Conservation (phyloP, 176 grass and related monocot genomes). For the Oryza longistaminata region DNA sequence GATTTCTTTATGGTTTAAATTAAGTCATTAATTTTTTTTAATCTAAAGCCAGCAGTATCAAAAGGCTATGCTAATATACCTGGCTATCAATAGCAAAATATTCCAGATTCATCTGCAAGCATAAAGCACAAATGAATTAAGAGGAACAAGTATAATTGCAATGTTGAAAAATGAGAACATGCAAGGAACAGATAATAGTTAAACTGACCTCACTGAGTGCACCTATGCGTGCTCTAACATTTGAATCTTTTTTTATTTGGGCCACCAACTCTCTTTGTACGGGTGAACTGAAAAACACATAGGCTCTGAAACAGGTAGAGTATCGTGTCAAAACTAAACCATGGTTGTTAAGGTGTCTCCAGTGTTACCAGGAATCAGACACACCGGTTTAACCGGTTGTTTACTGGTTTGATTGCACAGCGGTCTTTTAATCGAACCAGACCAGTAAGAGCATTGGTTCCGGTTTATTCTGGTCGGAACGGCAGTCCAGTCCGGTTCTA, state of each 20-base stretch:
- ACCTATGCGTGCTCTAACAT: slow-evolving; percentile 61
- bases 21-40: not conserved
- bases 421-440: too few relatives aligned
- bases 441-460: too few relatives aligned
- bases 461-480: too few relatives aligned
- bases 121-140: slow-evolving; percentile 25
- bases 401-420: too few relatives aligned
- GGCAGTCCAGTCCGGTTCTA: too few relatives aligned
- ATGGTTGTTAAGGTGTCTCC: too few relatives aligned
- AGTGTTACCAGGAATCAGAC: too few relatives aligned
- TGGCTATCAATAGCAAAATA: slow-evolving; percentile 86
- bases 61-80: slow-evolving; percentile 43
- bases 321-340: slow-evolving; percentile 20
- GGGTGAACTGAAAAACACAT: slow-evolving; percentile 86
- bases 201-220: slow-evolving; percentile 76
- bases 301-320: slow-evolving; percentile 48
- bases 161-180: not conserved
- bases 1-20: not conserved
- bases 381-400: too few relatives aligned
- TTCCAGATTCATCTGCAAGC: slow-evolving; percentile 86
- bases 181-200: slow-evolving; percentile 22
- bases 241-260: slow-evolving; percentile 63
- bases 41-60: too few relatives aligned
- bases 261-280: slow-evolving; percentile 60
- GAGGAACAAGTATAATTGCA: not conserved